These are phyloP conservation scores for Termitomyces sp. DNA, from an alignment of 768 basidiomycete species.

Conservation along the genomic window DNA sequence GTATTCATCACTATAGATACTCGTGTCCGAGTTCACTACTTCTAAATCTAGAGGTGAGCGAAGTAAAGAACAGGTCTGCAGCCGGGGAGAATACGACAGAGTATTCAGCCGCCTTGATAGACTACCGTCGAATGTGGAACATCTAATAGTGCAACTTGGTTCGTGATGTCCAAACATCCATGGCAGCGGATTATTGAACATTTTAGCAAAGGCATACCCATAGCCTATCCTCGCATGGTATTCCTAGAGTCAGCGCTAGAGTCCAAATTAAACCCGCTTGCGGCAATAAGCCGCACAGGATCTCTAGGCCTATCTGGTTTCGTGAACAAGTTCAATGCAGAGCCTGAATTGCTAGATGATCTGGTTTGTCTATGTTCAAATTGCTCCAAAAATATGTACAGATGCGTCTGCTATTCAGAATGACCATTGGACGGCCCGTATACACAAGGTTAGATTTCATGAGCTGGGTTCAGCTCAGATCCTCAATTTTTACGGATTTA, in stretches of 20 bases:
- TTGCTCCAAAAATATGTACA: background rate
- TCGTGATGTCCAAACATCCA: slow-evolving; percentile 4
- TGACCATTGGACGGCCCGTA: slow-evolving; percentile 87
- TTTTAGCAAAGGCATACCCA: slow-evolving; percentile 52
- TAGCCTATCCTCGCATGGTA: slow-evolving; percentile 92
- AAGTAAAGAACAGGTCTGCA: slow-evolving; percentile 76
- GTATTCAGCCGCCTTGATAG: slow-evolving; percentile 58
- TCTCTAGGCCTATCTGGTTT: slow-evolving; percentile 69
- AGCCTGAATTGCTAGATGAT: slow-evolving; percentile 92
- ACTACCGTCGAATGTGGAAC: slow-evolving; percentile 67
- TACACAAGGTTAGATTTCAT: slow-evolving; percentile 54
- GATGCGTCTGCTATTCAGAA: slow-evolving; percentile 39
- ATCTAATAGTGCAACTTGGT: slow-evolving; percentile 83
- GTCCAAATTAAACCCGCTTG: slow-evolving; percentile 80
- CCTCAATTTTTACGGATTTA: background rate
- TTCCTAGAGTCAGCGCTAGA: slow-evolving; percentile 79
- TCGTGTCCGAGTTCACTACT: background rate
- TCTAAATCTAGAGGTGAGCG: slow-evolving; percentile 66
- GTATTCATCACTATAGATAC: slow-evolving; percentile 17
- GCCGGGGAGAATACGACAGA: slow-evolving; percentile 62
- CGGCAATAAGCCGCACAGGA: slow-evolving; percentile 65
- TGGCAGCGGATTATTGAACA: background rate
- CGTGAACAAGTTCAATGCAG: slow-evolving; percentile 88
- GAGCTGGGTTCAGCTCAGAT: background rate
- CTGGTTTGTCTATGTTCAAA: slow-evolving; percentile 39